A percentile compares a stretch with the other conserved stretches of the same genome.
Evolutionary conservation across 1,139 yeast genomes (phyloP).

Genomic region (Kodamaea derodonti): DNA sequence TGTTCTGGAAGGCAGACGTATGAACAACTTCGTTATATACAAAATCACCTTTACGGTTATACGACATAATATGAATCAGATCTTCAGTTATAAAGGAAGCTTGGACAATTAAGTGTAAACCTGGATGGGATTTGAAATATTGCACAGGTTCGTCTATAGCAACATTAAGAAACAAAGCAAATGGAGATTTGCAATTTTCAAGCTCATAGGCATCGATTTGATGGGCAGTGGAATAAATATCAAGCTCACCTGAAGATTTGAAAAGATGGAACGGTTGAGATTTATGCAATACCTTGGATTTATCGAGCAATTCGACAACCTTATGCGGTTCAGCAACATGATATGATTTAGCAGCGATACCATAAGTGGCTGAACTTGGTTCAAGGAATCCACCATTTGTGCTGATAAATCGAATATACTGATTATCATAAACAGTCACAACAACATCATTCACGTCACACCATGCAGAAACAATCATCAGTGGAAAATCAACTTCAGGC

Average conservation of each 20-base stretch:
- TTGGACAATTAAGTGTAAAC: slow-evolving; percentile 24
- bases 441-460: slow-evolving; percentile 55
- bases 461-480: slow-evolving; percentile 67
- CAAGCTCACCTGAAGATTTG: slow-evolving; percentile 42
- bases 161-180: slow-evolving; percentile 63
- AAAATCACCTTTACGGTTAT: slow-evolving; percentile 20
- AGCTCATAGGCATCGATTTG: slow-evolving; percentile 53
- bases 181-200: slow-evolving; percentile 60
- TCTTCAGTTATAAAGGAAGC: slow-evolving; percentile 27
- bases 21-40: slow-evolving; percentile 23
- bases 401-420: slow-evolving; percentile 24
- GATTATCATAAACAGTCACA: slow-evolving; percentile 39
- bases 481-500: slow-evolving; percentile 54
- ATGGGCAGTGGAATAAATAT: slow-evolving; percentile 77
- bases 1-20: slow-evolving; percentile 18
- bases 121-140: slow-evolving; percentile 24
- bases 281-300: slow-evolving; percentile 75
- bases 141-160: slow-evolving; percentile 19
- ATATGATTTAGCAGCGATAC: slow-evolving; percentile 19
- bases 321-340: slow-evolving; percentile 23
- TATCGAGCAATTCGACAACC: slow-evolving; percentile 64
- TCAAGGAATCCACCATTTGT: slow-evolving; percentile 21
- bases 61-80: slow-evolving; percentile 27
- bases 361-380: slow-evolving; percentile 1
- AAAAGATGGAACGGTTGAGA: slow-evolving; percentile 85